Base-by-base conservation (phyloP, 148 eudicot genomes). In the Silene latifolia region DNA sequence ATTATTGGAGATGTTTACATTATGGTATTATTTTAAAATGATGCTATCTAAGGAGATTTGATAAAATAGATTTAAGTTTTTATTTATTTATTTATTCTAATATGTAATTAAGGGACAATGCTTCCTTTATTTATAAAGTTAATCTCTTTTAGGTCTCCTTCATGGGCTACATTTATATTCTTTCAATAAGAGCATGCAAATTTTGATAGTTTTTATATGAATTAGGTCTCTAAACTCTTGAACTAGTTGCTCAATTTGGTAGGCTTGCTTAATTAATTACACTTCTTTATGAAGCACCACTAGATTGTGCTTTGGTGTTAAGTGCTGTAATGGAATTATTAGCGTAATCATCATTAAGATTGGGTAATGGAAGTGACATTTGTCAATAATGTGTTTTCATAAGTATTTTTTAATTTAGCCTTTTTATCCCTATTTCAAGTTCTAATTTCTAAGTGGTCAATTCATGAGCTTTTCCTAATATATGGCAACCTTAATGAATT, bases 81-180 rank as follows among this genome's bases (percentile, higher is more conserved):
- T 27, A 27, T 27, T 32, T 61, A 13, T 32, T 32, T 32, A 3
- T 4, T 4, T 4, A 32, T 2, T 32, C 35, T 32, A 32, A 32
- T 32, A 32, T 61, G 15, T 29, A 53, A 65, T 58, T 9, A 76
- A 51, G 78, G 62, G 74, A 39, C 61, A 75, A 70, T 63, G 42
- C 17, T 58, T 67, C 68, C 76, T 81, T 86, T 85, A 75, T 44
- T 71, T 62, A 57, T 23, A 68, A 86, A 87, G 87, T 74, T 79
- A 73, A 77, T 74, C 54, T 73, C 79, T 84, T 87, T 84, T 70
- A 69, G 90, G 95, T 92, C 87, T 77, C 91, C 93, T 81, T 88
- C 74, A 80, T 92, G 97, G 91, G 81, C 83, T 83, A 81, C 97
- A 88, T 47, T 79, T 72, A 10, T 69, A 81, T 88, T 76, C 81